These are phyloP conservation scores for Monosporascus sp. DNA, from an alignment of 2,329 filamentous ascomycete genomes.

Conservation along the genomic window DNA sequence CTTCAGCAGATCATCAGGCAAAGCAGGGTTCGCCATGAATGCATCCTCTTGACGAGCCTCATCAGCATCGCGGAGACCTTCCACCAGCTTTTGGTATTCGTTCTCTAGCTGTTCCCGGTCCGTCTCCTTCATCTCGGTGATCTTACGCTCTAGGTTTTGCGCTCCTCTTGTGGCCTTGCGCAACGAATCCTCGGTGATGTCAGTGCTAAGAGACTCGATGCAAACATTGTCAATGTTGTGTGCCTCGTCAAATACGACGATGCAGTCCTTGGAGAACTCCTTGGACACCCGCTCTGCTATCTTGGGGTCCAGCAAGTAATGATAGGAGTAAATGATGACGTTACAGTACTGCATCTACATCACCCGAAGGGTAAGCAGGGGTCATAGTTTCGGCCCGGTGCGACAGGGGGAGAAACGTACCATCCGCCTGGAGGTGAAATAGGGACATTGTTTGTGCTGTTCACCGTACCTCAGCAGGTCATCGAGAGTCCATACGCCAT, in stretches of 20 bases:
- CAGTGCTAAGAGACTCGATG: constrained; percentile 94
- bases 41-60: constrained; percentile 88
- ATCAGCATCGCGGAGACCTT: constrained; percentile 82
- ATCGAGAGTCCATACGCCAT: constrained; percentile 94
- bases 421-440: constrained; percentile 94
- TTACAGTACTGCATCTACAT: constrained; percentile 94
- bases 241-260: constrained; percentile 96
- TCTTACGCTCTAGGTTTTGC: constrained; percentile 83
- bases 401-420: constrained; percentile 39
- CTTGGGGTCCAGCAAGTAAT: constrained; percentile 95
- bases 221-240: constrained; percentile 99
- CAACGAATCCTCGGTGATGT: constrained; percentile 91
- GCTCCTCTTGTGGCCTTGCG: constrained; percentile 87
- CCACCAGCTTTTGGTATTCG: constrained; percentile 92
- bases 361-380: constrained; percentile 6
- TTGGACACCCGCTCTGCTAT: constrained; percentile 94
- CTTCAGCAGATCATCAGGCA: constrained; percentile 89
- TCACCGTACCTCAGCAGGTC: constrained; percentile 85
- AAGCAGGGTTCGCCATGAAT: constrained; percentile 93
- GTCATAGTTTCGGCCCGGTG: not conserved
- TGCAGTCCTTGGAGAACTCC: constrained; percentile 95
- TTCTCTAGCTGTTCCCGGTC: constrained; percentile 91
- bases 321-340: constrained; percentile 98
- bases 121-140: constrained; percentile 90
- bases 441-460: constrained; percentile 93